Evolutionary conservation across 148 eudicot genomes (phyloP), one percentile per base, ranked within the genome.

Genomic region (Salicornia ramosissima): DNA sequence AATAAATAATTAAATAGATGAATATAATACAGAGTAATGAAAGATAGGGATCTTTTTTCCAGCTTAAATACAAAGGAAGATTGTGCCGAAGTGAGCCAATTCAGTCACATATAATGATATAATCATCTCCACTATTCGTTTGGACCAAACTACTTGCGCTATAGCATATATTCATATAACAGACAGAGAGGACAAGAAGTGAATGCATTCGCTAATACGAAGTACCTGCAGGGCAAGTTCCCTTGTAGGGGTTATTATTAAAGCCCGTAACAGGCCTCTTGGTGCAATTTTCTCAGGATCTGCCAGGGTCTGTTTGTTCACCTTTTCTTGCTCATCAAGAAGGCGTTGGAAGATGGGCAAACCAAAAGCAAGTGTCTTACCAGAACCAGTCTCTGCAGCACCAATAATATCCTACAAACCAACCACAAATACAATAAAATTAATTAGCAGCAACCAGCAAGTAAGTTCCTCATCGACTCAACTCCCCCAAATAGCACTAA

Each of bases 361-460:
- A 67, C 98, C 98, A 90, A 93, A 93, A 68, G 97, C 98, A 74
- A 94, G 92, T 43, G 98, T 94, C 75, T 94, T 94, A 50, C 98
- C 98, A 62, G 98, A 94, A 24, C 98, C 98, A 55, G 98, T 94
- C 82, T 90, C 98, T 51, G 98, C 98, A 72, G 98, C 98, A 74
- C 98, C 98, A 69, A 94, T 79, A 46, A 90, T 92, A 84, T 94
- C 98, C 98, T 94, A n/a, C 79, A 42, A 62, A 80, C n/a, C n/a
- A n/a, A n/a, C n/a, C n/a, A n/a, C n/a, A n/a, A n/a, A n/a, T n/a
- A n/a, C n/a, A n/a, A n/a, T n/a, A n/a, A n/a, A n/a, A n/a, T n/a
- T n/a, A n/a, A n/a, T n/a, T n/a, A n/a, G n/a, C n/a, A n/a, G n/a
- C n/a, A n/a, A n/a, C n/a, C n/a, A n/a, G n/a, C n/a, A n/a, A n/a